Evolutionary conservation across 768 basidiomycete genomes (phyloP), one percentile per base, ranked within the genome.

Genomic region (Lactifluus echinatus): DNA sequence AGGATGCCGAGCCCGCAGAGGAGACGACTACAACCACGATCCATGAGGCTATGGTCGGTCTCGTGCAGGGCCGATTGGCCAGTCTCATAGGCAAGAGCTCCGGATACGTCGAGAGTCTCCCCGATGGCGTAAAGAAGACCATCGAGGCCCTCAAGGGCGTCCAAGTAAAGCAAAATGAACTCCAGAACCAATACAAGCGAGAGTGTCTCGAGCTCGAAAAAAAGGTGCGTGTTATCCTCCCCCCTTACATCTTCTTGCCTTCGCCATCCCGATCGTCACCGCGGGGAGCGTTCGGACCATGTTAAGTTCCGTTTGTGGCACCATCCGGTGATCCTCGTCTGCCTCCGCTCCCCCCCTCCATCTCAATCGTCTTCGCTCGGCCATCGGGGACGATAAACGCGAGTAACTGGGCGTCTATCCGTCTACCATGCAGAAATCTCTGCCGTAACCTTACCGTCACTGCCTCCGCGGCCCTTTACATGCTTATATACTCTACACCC

Each of bases 131-230:
- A 66, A 89, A 89, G 74, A 76, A 83, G 71, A 88, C 84, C 66
- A 74, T 99, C 65, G 89, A 94, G 73, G 95, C 84, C 15, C 77
- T 99, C 68, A 95, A 96, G 71, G 95, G 94, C 51, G 79, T 99
- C 43, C 95, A 97, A 72, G 83, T 83, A 65, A 85, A 92, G 74
- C 93, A 96, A 71, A 83, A 85, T 63, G 86, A 91, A 65, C 79
- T 97, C 43, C 92, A 96, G 69, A 87, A 87, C 66, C 81, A 93
- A 77, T 92, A 94, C 78, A 96, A 97, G 73, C 81, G 85, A 68
- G 95, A 97, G 71, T 91, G 93, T 66, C 77, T 96, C 45, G 91
- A 94, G 71, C 79, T 98, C 54, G 94, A 98, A 78, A 91, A 93
- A 76, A 96, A 95, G 79, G 93, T 90, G 63, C 51, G 80, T 67